Evolutionary conservation across 148 eudicot species (phyloP), one percentile per base, ranked within the genome.

Genomic region (Spergularia bocconei): DNA sequence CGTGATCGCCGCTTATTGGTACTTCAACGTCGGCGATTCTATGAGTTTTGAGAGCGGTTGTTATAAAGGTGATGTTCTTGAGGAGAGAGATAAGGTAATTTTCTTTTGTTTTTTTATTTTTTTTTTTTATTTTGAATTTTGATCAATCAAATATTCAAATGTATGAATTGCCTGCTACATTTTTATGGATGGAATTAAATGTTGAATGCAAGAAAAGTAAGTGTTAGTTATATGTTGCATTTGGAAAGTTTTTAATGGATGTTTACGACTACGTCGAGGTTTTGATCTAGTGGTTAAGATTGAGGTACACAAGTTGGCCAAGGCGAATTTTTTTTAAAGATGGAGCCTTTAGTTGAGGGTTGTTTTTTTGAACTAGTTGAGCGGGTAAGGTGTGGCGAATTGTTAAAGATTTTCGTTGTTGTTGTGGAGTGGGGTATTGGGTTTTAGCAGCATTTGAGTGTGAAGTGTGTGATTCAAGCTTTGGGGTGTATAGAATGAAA

Each of bases 1-100:
- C 47, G 81, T 85, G 55, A 81, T 87, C 73, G 78, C 68, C 11
- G 87, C 86, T 6, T 87, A 81, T 53, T 87, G 87, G 83, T 87
- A 85, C 63, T 83, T 85, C 67, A 20, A 75, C 16, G 36, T 72
- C 33, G 72, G 66, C 8, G 48, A 59, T 54, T 78, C 70, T 11
- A 75, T 76, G 10, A 75, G 7, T 67, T 69, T 57, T 72, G 82
- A 71, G 10, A 52, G 19, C 71, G 79, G 47, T 23, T 74, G 61
- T 19, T 76, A 48, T 33, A 84, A 79, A 13, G 74, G 19, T 51
- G 69, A 25, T 52, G 21, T 52, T 69, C 72, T 64, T 67, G 88
- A 80, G 69, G 88, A 81, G 1, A 78, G 63, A 64, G 85, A 83
- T 13, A 80, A 85, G 88, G 88, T 84, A 48, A 14, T 21, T 59